phyloP scores from a whole-genome alignment of 1,284 basidiomycete genomes.

The Phlebopus sp. region DNA sequence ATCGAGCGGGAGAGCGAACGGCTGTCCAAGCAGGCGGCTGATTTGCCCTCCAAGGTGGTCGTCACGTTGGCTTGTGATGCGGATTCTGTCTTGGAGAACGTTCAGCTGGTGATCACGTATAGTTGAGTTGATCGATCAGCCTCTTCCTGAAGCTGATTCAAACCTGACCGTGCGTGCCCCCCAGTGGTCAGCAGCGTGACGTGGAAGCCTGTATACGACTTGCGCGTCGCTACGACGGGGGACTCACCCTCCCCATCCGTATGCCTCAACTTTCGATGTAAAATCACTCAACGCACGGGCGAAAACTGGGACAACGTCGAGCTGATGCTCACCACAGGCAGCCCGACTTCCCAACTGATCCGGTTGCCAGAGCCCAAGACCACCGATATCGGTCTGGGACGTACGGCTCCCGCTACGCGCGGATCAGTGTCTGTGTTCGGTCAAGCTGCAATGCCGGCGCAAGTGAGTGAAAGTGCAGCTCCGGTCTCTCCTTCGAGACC shows the following conservation, averaged over 20 bases:
- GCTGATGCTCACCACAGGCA: constrained; percentile 18
- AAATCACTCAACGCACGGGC: constrained; percentile 19
- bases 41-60: constrained; percentile 10
- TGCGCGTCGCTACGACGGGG: constrained; percentile 14
- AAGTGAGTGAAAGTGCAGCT: too few species aligned
- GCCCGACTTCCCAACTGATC: constrained; percentile 12
- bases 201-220: constrained; percentile 22
- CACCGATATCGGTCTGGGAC: constrained; percentile 13
- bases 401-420: not conserved
- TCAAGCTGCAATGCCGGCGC: too few species aligned
- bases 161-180: too few species aligned
- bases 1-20: constrained; percentile 15
- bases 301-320: constrained; percentile 24
- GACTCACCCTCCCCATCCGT: constrained; percentile 12
- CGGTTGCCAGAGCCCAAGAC: constrained; percentile 23
- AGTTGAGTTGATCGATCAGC: too few species aligned
- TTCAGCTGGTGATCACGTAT: constrained; percentile 21
- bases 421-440: not conserved
- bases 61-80: constrained; percentile 8
- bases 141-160: too few species aligned
- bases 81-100: constrained; percentile 5
- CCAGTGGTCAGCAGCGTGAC: constrained; percentile 15
- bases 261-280: constrained; percentile 21
- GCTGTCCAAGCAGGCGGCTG: constrained; percentile 2
- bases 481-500: too few species aligned